Evolutionary conservation across 2,329 filamentous ascomycete species (phyloP).

Genomic region (Biscogniauxia sp.): DNA sequence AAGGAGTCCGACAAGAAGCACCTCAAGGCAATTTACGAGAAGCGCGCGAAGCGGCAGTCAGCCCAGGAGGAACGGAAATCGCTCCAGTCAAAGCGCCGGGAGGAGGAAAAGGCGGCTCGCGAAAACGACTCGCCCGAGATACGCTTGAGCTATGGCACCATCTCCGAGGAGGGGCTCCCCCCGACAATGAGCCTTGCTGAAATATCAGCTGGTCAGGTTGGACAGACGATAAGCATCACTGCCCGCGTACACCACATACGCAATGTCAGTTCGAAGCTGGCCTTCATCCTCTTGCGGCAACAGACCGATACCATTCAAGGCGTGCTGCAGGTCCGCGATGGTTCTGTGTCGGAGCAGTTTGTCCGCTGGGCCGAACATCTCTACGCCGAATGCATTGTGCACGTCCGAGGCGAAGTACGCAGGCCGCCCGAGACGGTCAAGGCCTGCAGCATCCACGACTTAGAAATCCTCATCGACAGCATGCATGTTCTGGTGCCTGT

Average conservation of each 20-base stretch:
- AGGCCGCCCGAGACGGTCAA: conserved; percentile 71
- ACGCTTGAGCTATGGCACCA: conserved; percentile 27
- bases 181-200: conserved; percentile 33
- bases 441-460: conserved; percentile 70
- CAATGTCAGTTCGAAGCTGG: conserved; percentile 76
- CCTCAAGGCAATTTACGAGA: conserved; percentile 32
- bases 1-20: conserved; percentile 32
- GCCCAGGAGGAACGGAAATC: conserved; percentile 34
- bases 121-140: conserved; percentile 27
- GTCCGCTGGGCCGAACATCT: conserved; percentile 85
- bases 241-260: conserved; percentile 77
- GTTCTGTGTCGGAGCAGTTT: conserved; percentile 68
- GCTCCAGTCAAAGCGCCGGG: conserved; percentile 32
- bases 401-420: conserved; percentile 72
- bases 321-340: conserved; percentile 59
- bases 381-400: conserved; percentile 73
- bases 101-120: conserved; percentile 33
- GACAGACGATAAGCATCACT: conserved; percentile 63
- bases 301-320: conserved; percentile 82
- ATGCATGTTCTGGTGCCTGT: conserved; percentile 53
- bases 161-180: conserved; percentile 40
- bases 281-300: conserved; percentile 84
- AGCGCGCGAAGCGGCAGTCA: conserved; percentile 33
- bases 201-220: conserved; percentile 46
- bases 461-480: conserved; percentile 68